Conservation (phyloP, 208 protist genomes). For the Kentomonas sorsogonicus region DNA sequence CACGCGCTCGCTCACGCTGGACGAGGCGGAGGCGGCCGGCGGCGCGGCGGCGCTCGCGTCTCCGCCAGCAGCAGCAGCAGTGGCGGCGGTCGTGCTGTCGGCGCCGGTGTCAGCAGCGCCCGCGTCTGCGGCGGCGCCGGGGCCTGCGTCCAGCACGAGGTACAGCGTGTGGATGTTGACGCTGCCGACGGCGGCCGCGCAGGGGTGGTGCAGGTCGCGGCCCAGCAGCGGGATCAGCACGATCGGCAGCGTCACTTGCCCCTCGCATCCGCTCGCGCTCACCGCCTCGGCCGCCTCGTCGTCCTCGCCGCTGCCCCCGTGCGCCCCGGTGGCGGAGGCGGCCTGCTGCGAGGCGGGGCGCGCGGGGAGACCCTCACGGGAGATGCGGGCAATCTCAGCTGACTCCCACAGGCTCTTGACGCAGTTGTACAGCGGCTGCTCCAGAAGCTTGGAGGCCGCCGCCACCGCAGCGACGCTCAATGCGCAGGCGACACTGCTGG, state of each 20-base stretch:
- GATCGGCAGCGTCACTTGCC: slow-evolving; percentile 21
- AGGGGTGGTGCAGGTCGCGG: slow-evolving; percentile 16
- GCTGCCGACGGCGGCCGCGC: slow-evolving; percentile 1
- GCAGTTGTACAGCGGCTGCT: slow-evolving; percentile 37
- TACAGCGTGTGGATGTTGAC: slow-evolving; percentile 14
- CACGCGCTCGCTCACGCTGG: neutral
- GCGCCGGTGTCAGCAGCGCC: too few species aligned
- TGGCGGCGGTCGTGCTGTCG: too few species aligned
- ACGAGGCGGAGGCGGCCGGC: neutral
- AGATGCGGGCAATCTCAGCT: neutral
- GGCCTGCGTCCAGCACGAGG: too few species aligned
- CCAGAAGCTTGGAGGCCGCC: slow-evolving; percentile 33
- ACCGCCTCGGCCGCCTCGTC: slow-evolving; percentile 1
- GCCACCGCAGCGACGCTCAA: slow-evolving; percentile 51
- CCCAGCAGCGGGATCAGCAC: slow-evolving; percentile 29
- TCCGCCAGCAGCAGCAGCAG: too few species aligned
- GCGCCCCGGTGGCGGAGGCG: neutral
- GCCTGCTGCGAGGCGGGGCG: neutral
- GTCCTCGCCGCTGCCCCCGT: neutral
- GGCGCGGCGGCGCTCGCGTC: neutral
- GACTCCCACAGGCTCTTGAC: slow-evolving; percentile 13
- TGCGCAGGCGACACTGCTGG: slow-evolving; percentile 19
- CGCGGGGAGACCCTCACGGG: neutral
- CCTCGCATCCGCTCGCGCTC: slow-evolving; percentile 2
- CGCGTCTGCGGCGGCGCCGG: too few species aligned